phyloP scores from a whole-genome alignment of 1,139 yeast genomes.

The Pichia sp. region DNA sequence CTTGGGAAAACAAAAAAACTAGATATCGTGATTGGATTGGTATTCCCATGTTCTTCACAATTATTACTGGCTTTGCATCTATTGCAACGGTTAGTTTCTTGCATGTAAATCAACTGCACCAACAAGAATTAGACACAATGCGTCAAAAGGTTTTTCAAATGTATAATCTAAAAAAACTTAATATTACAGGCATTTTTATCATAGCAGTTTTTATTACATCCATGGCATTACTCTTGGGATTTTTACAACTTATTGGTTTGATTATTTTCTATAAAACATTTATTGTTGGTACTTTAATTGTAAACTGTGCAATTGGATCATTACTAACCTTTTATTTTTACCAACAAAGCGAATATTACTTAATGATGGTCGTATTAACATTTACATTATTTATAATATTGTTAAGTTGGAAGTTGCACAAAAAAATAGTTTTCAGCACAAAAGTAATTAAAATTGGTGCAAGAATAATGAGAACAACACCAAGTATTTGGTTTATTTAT shows the following conservation, averaged over 20 bases:
- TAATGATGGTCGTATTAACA: slow-evolving; percentile 68
- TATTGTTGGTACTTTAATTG: slow-evolving; percentile 61
- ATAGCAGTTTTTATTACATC: slow-evolving; percentile 55
- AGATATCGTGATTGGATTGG: slow-evolving; percentile 70
- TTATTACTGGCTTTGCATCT: slow-evolving; percentile 63
- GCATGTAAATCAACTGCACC: slow-evolving; percentile 33
- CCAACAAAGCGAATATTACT: slow-evolving; percentile 59
- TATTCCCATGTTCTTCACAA: slow-evolving; percentile 52
- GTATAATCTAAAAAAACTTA: slow-evolving; percentile 18
- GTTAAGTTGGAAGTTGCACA: slow-evolving; percentile 69
- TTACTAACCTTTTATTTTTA: slow-evolving; percentile 74
- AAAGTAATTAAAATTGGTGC: slow-evolving; percentile 64
- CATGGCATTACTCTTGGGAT: slow-evolving; percentile 47
- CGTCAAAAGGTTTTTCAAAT: slow-evolving; percentile 64
- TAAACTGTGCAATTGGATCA: slow-evolving; percentile 61
- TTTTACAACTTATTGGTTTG: slow-evolving; percentile 36
- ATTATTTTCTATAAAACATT: slow-evolving; percentile 58
- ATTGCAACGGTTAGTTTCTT: slow-evolving; percentile 63
- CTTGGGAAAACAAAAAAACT: slow-evolving; percentile 48
- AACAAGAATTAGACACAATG: slow-evolving; percentile 61
- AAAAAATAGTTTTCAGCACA: slow-evolving; percentile 52
- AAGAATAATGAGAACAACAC: slow-evolving; percentile 66
- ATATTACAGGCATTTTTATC: slow-evolving; percentile 37
- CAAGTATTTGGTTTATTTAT: slow-evolving; percentile 58
- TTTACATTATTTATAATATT: slow-evolving; percentile 59